phyloP scores from a whole-genome alignment of 1,139 yeast species.

The Spencermartinsiella ligniputridi region DNA sequence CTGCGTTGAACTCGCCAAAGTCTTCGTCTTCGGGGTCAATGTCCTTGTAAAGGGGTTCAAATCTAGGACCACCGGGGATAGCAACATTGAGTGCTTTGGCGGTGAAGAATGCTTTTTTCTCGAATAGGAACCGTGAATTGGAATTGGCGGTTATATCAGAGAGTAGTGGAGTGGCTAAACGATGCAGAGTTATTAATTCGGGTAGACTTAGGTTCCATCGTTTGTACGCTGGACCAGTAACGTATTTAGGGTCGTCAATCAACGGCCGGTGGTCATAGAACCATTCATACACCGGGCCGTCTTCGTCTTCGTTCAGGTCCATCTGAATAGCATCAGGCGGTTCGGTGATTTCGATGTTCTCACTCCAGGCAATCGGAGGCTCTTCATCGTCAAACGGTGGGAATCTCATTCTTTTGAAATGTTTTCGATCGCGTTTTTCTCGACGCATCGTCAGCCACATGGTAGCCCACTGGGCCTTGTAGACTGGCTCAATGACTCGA shows the following conservation, averaged over 20 bases:
- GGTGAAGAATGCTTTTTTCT: conserved; percentile 72
- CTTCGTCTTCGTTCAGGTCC: conserved; percentile 59
- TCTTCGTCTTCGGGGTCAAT: conserved; percentile 67
- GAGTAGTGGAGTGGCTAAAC: conserved; percentile 65
- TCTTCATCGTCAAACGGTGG: conserved; percentile 99
- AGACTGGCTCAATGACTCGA: conserved; percentile 86
- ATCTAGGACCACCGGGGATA: conserved; percentile 94
- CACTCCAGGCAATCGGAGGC: conserved; percentile 81
- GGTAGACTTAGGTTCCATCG: conserved; percentile 63
- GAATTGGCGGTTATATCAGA: conserved; percentile 50
- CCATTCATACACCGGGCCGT: conserved; percentile 64
- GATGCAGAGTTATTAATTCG: conserved; percentile 61
- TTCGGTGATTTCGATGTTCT: conserved; percentile 68
- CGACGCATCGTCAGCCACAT: conserved; percentile 91
- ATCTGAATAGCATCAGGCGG: conserved; percentile 66
- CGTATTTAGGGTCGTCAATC: conserved; percentile 48
- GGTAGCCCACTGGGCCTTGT: conserved; percentile 93
- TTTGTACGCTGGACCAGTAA: conserved; percentile 75
- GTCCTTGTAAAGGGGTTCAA: conserved; percentile 80
- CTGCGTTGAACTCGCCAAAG: conserved; percentile 81
- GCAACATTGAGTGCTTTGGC: conserved; percentile 86
- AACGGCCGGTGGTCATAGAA: conserved; percentile 76
- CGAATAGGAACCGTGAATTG: conserved; percentile 65
- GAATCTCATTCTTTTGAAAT: conserved; percentile 84
- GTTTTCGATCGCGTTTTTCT: conserved; percentile 85